Percentiles rank a stretch among this genome's conserved stretches.
Conservation (phyloP, 805 yeast species). For the Wickerhamomyces alni region DNA sequence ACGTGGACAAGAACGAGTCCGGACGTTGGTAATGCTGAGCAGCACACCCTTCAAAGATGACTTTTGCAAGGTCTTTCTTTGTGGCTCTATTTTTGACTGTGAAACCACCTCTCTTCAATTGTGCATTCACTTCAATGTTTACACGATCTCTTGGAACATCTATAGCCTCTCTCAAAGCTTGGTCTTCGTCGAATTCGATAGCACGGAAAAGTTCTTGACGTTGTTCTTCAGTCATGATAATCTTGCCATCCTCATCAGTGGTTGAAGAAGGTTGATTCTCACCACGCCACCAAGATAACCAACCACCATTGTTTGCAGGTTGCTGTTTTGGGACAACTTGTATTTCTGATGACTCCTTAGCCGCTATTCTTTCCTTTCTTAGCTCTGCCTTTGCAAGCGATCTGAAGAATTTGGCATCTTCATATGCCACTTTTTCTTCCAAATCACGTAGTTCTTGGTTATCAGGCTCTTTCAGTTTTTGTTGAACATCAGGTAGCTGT, state of each 20-base stretch:
- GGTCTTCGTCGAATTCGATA: conserved; percentile 78
- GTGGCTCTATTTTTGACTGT: conserved; percentile 38
- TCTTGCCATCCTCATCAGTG: conserved; percentile 29
- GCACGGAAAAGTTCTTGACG: conserved; percentile 87
- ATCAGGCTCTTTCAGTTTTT: conserved; percentile 27
- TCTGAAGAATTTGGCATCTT: conserved; percentile 81
- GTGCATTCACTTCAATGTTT: conserved; percentile 58
- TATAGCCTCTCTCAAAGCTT: conserved; percentile 41
- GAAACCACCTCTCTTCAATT: conserved; percentile 73
- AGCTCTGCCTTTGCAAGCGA: conserved; percentile 67
- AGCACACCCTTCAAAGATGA: conserved; percentile 77
- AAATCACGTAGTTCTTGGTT: conserved; percentile 41
- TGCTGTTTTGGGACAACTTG: not conserved
- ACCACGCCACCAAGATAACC: conserved; percentile 68
- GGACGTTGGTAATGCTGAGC: conserved; percentile 70
- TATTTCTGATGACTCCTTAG: conserved; percentile 9
- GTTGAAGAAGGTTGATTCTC: conserved; percentile 17
- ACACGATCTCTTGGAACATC: conserved; percentile 72
- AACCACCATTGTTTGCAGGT: conserved; percentile 44
- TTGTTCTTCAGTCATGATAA: conserved; percentile 77
- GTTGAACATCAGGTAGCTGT: conserved; percentile 26
- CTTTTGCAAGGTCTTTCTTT: conserved; percentile 55
- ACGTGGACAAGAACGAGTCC: conserved; percentile 65
- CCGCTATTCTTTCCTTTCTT: conserved; percentile 43
- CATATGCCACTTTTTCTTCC: conserved; percentile 58